Evolutionary conservation across 768 basidiomycete species (phyloP).

Genomic region (Termitomyces sp.): DNA sequence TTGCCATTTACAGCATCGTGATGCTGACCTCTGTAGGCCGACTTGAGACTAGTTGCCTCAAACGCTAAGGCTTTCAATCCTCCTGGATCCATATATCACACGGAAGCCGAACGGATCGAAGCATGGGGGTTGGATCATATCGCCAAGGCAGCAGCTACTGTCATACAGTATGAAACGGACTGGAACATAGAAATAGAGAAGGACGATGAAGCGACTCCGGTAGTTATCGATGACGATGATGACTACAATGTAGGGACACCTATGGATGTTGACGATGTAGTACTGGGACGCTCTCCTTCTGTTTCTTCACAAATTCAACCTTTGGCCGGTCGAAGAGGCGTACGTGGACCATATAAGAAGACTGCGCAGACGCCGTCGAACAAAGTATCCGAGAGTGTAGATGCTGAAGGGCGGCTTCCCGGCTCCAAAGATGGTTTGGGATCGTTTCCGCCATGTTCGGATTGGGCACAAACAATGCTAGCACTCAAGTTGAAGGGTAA

Average conservation of each 20-base stretch:
- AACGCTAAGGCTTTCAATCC: slow-evolving; percentile 80
- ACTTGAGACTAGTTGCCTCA: slow-evolving; percentile 64
- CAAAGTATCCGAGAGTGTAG: slow-evolving; percentile 42
- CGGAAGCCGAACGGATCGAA: slow-evolving; percentile 70
- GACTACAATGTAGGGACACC: slow-evolving; percentile 31
- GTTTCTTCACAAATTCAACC: slow-evolving; percentile 37
- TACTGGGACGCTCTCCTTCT: slow-evolving; percentile 37
- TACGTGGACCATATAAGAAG: slow-evolving; percentile 53
- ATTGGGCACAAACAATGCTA: slow-evolving; percentile 70
- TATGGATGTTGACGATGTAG: slow-evolving; percentile 42
- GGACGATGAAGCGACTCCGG: slow-evolving; percentile 44
- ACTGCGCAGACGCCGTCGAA: slow-evolving; percentile 15
- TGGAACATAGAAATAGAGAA: slow-evolving; percentile 81
- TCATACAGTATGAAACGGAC: slow-evolving; percentile 78
- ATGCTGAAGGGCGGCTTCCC: slow-evolving; percentile 67
- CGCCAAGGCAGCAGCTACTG: slow-evolving; percentile 59
- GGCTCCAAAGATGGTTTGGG: slow-evolving; percentile 75
- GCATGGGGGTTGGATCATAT: slow-evolving; percentile 72
- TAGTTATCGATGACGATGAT: slow-evolving; percentile 37
- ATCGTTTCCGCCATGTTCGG: slow-evolving; percentile 63
- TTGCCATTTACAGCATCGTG: not conserved
- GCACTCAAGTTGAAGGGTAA: slow-evolving; percentile 71
- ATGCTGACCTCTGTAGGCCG: slow-evolving; percentile 37
- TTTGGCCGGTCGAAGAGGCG: slow-evolving; percentile 35
- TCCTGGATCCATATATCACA: slow-evolving; percentile 66